A percentile compares a stretch with the other conserved stretches of the same genome.
phyloP scores from a whole-genome alignment of 2,329 filamentous ascomycete genomes.

The Rhynchosporium agropyri region DNA sequence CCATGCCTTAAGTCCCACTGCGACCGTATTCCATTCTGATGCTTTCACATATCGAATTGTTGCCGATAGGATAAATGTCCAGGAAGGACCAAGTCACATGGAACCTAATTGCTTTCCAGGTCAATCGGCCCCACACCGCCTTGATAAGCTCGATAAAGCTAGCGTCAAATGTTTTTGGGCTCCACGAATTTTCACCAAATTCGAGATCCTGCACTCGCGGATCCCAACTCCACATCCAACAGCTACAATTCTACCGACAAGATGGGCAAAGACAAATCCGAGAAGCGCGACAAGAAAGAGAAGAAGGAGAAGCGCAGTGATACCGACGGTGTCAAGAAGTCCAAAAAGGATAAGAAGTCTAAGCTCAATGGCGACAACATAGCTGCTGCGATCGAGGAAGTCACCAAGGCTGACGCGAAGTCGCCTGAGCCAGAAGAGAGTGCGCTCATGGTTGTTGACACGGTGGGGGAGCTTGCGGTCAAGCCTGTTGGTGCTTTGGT shows the following conservation, averaged over 20 bases:
- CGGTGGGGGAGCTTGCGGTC: conserved; percentile 47
- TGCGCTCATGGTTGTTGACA: conserved; percentile 37
- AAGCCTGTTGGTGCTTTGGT: conserved; percentile 66
- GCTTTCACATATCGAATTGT: too few species aligned
- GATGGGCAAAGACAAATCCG: conserved; percentile 42
- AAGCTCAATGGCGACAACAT: conserved; percentile 52
- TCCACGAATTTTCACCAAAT: conserved; percentile 21
- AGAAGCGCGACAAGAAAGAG: conserved; percentile 51
- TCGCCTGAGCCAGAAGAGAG: conserved; percentile 47
- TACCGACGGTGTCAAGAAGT: conserved; percentile 49
- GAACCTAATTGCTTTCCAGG: not conserved
- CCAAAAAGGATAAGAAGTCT: conserved; percentile 45
- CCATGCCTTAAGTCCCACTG: too few species aligned
- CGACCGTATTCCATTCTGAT: too few species aligned
- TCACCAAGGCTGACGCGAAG: conserved; percentile 56
- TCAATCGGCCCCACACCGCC: conserved; percentile 4
- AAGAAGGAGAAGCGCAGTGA: conserved; percentile 71
- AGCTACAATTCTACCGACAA: conserved; percentile 23
- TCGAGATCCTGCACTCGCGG: not conserved
- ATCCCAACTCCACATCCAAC: conserved; percentile 16
- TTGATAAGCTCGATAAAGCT: conserved; percentile 19
- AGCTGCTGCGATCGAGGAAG: conserved; percentile 65
- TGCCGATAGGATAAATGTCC: too few species aligned
- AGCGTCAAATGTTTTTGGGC: conserved; percentile 16
- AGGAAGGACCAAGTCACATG: not conserved